A percentile compares a stretch with the other conserved stretches of the same genome.
These are phyloP conservation scores for Panicum virgatum DNA, from an alignment of 202 grass and related monocot species.

Conservation along the genomic window DNA sequence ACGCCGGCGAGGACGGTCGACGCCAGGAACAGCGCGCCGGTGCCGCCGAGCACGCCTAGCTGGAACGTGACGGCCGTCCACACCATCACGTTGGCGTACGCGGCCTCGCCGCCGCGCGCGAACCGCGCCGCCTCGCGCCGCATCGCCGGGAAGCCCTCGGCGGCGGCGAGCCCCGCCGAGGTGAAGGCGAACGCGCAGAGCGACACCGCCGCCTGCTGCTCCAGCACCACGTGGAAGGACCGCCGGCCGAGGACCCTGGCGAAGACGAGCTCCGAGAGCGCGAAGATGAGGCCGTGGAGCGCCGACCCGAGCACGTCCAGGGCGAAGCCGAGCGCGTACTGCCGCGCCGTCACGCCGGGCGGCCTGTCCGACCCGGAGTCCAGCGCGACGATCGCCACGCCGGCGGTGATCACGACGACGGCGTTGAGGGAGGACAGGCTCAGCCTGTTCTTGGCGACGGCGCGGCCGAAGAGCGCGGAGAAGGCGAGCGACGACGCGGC, in stretches of 20 bases:
- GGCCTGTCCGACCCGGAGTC: slow-evolving; percentile 78
- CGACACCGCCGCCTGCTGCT: slow-evolving; percentile 88
- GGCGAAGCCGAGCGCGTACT: slow-evolving; percentile 68
- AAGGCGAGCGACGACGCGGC: slow-evolving; percentile 82
- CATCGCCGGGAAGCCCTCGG: slow-evolving; percentile 65
- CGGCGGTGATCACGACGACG: slow-evolving; percentile 66
- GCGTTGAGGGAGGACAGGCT: slow-evolving; percentile 65
- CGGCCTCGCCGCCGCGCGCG: slow-evolving; percentile 37
- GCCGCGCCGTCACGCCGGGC: slow-evolving; percentile 50
- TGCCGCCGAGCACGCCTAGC: slow-evolving; percentile 73
- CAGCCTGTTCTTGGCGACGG: slow-evolving; percentile 69
- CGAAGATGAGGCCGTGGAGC: slow-evolving; percentile 85
- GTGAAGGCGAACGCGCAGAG: too few relatives aligned
- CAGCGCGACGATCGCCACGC: slow-evolving; percentile 65
- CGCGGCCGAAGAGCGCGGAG: slow-evolving; percentile 65
- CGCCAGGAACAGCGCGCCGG: slow-evolving; percentile 75
- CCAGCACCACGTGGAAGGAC: slow-evolving; percentile 82
- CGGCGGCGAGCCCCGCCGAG: slow-evolving; percentile 45
- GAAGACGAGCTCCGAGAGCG: slow-evolving; percentile 85
- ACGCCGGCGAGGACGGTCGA: slow-evolving; percentile 90
- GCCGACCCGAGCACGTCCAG: slow-evolving; percentile 76
- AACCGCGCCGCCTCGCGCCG: slow-evolving; percentile 53
- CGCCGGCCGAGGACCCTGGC: slow-evolving; percentile 48
- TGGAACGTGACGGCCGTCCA: slow-evolving; percentile 84
- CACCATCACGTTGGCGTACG: slow-evolving; percentile 61